phyloP scores from a whole-genome alignment of 169 alveolate species.

The Cryptosporidium canis region DNA sequence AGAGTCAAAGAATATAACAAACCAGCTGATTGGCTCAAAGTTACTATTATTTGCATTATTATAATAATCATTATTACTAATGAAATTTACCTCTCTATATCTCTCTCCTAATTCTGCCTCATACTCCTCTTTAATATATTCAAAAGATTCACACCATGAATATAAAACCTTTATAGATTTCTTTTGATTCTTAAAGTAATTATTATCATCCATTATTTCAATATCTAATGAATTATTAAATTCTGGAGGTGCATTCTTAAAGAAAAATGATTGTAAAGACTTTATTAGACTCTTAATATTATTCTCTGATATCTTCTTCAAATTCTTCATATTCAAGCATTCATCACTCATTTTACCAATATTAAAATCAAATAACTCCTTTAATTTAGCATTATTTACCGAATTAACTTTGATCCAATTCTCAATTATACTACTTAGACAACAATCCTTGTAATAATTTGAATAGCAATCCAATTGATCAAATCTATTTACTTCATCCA shows the following conservation, averaged over 20 bases:
- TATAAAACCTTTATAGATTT: conserved; percentile 27
- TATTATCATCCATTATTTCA: conserved; percentile 19
- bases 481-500: neutral
- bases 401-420: conserved; percentile 35
- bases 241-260: conserved; percentile 55
- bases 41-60: neutral
- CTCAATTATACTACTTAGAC: neutral
- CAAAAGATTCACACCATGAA: conserved; percentile 56
- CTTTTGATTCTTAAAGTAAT: neutral
- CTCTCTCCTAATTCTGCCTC: neutral
- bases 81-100: neutral
- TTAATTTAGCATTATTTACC: neutral
- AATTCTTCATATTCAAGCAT: conserved; percentile 12
- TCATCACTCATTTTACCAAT: conserved; percentile 5
- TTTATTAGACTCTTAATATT: conserved; percentile 26
- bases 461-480: conserved; percentile 26
- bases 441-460: conserved; percentile 41
- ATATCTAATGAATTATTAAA: neutral
- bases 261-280: conserved; percentile 9
- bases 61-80: neutral
- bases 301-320: neutral
- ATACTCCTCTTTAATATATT: conserved; percentile 7
- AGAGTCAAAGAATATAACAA: conserved; percentile 61
- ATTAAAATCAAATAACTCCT: neutral
- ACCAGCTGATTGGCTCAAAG: conserved; percentile 48